Conservation (phyloP, 257 asterid species). For the Solanum appendiculatum region DNA sequence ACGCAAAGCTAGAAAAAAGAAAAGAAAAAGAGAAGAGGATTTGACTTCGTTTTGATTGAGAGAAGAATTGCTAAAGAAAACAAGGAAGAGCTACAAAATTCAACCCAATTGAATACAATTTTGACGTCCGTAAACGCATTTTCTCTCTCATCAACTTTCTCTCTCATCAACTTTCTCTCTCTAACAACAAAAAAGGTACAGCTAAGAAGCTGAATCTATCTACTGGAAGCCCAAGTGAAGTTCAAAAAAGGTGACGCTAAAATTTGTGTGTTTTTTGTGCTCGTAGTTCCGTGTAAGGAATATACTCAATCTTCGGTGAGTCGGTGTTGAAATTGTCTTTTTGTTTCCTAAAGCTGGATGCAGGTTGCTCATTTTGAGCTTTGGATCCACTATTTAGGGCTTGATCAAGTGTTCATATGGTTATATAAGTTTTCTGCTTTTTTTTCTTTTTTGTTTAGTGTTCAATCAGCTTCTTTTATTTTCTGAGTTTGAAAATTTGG, state of each 20-base stretch:
- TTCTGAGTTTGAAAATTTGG: background rate
- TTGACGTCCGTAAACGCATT: constrained; percentile 62
- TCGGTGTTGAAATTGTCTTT: background rate
- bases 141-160: constrained; percentile 6
- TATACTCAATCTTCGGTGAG: background rate
- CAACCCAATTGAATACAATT: constrained; percentile 40
- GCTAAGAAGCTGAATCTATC: constrained; percentile 23
- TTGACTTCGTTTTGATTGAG: background rate
- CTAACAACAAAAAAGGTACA: background rate
- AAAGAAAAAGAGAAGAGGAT: background rate
- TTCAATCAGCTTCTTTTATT: background rate
- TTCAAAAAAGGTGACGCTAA: background rate
- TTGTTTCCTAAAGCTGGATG: background rate
- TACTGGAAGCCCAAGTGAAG: constrained; percentile 11
- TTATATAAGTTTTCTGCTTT: background rate
- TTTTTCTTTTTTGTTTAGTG: background rate
- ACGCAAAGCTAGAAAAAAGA: too few relatives aligned
- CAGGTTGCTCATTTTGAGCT: background rate
- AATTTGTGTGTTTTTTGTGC: background rate
- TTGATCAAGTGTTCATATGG: constrained; percentile 6
- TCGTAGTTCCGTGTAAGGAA: background rate
- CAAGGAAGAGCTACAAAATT: constrained; percentile 3
- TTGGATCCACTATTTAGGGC: constrained; percentile 11
- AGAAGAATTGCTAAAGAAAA: background rate
- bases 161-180: constrained; percentile 13